Base-by-base conservation (phyloP, 805 yeast species). In the Metschnikowia kofuensis region DNA sequence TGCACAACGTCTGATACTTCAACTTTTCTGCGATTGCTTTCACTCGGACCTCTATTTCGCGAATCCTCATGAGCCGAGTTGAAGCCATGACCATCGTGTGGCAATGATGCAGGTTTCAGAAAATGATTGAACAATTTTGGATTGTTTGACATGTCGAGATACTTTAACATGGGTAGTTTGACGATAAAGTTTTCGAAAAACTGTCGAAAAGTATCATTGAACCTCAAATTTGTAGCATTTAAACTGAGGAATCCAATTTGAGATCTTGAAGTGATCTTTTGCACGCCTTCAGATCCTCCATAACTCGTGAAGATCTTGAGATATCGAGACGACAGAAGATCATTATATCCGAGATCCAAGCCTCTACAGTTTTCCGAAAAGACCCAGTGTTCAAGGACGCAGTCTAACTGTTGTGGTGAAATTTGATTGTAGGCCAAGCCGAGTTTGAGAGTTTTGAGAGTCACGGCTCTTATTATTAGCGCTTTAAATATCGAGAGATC, bases 311-410 rank as follows among this genome's bases (percentile, higher is more conserved):
- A 61, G 10, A 75, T 72, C 30, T 62, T 64, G 44, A 77, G 49
- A 50, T 63, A 64, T 3, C 62, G 60, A 1, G 58, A 36, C 6
- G 67, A 58, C 63, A 75, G 74, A 49, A 86, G 67, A 62, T 88
- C 91, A 62, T 91, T 91, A 60, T 85, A 91, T 3, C 96, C 95
- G 16, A 91, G 59, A 70, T 90, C 97, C 6, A 91, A 65, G 4
- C 97, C 97, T 54, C 82, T 62, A 6, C 83, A 76, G 28, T 69
- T 57, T 69, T 59, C 64, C 66, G 65, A 51, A 57, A 64, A 44
- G 47, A 86, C 64, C 90, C 92, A 89, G 41, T 78, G 66, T 7
- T 80, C 74, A 26, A 88, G 56, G 11, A 72, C 50, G 21, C 78
- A 66, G 50, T 73, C 72, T 32, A 85, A 64, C 49, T 89, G 92